Percentiles rank a stretch among this genome's conserved stretches.
Evolutionary conservation across 2,329 filamentous ascomycete genomes (phyloP).

Genomic region (Talaromyces verruculosus): DNA sequence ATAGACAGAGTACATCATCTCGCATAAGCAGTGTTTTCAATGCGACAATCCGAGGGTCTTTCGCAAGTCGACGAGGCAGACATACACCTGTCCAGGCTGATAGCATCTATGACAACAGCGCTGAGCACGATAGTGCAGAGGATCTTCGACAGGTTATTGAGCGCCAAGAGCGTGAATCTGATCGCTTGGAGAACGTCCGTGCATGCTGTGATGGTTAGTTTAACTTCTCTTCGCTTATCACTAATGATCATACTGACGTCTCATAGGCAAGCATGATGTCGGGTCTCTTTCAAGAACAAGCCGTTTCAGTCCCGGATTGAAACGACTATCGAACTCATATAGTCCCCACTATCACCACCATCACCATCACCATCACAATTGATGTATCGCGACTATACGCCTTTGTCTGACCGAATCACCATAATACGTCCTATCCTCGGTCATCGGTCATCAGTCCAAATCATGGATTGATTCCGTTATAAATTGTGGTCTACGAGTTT

Average conservation of each 20-base stretch:
- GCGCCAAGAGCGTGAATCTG: conserved; percentile 62
- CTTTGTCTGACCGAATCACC: background rate
- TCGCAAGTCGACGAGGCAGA: conserved; percentile 49
- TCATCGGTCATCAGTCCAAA: conserved; percentile 16
- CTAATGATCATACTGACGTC: conserved; percentile 14
- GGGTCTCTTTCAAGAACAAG: conserved; percentile 44
- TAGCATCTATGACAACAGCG: conserved; percentile 38
- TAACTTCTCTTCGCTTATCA: background rate
- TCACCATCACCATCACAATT: conserved; percentile 17
- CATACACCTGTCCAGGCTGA: conserved; percentile 33
- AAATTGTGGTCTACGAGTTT: conserved; percentile 28
- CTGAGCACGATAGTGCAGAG: conserved; percentile 71
- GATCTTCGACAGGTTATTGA: conserved; percentile 79
- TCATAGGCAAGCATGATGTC: conserved; percentile 71
- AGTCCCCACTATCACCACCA: conserved; percentile 15
- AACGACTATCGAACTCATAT: conserved; percentile 40
- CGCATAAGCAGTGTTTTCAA: conserved; percentile 52
- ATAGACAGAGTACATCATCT: conserved; percentile 46
- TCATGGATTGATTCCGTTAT: conserved; percentile 9
- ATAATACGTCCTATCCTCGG: conserved; percentile 15
- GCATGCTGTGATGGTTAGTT: conserved; percentile 92
- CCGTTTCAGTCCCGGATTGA: conserved; percentile 41
- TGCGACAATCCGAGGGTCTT: conserved; percentile 50
- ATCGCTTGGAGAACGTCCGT: conserved; percentile 87
- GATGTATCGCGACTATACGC: background rate